Conservation (phyloP, 169 alveolate genomes). For the Cryptosporidium parvum region DNA sequence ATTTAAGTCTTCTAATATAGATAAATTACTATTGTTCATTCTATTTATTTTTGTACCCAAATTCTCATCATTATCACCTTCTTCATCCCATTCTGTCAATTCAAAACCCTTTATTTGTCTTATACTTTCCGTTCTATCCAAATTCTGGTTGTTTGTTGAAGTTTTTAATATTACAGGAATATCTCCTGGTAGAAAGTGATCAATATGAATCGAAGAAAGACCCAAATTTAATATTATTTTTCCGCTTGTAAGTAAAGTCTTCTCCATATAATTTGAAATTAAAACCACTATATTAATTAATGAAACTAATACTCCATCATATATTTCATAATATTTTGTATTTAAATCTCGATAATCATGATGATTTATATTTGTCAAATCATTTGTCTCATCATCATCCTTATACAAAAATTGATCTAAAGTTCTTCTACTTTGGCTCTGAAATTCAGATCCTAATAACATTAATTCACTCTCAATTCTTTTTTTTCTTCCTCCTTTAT, state of each 20-base stretch:
- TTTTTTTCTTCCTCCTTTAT: too few relatives aligned
- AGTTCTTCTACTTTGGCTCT: background rate
- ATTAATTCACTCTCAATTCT: background rate
- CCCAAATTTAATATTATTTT: conserved; percentile 36
- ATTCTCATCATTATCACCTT: conserved; percentile 81
- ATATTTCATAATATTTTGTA: conserved; percentile 3
- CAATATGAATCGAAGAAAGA: conserved; percentile 82
- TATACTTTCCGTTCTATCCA: background rate
- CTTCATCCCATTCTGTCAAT: background rate
- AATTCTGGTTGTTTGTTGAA: conserved; percentile 73
- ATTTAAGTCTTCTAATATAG: too few relatives aligned
- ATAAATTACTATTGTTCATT: too few relatives aligned
- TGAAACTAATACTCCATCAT: conserved; percentile 52
- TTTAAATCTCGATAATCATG: background rate
- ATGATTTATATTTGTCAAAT: background rate
- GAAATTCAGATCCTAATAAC: background rate
- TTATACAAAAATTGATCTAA: background rate
- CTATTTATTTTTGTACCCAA: background rate
- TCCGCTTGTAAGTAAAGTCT: conserved; percentile 39
- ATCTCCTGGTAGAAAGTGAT: conserved; percentile 90
- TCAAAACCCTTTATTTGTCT: background rate
- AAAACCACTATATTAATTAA: background rate
- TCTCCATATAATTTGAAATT: conserved; percentile 33
- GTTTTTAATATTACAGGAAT: conserved; percentile 90
- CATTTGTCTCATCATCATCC: background rate